These are phyloP conservation scores for Aspergillus japonicus DNA, from an alignment of 2,329 filamentous ascomycete genomes.

Conservation along the genomic window DNA sequence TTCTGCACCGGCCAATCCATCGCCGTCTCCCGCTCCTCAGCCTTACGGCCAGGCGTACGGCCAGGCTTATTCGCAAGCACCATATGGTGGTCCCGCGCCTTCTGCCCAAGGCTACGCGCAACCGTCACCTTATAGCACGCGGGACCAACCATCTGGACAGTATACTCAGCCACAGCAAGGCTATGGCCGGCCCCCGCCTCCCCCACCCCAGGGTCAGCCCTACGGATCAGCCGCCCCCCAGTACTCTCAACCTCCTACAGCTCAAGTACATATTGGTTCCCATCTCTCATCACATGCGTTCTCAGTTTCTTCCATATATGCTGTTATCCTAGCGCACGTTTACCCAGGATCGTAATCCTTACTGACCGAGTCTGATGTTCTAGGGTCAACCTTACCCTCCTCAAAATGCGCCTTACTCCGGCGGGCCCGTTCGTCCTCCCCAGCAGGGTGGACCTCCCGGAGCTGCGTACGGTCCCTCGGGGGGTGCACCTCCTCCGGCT, in stretches of 20 bases:
- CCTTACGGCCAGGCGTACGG: conserved; percentile 46
- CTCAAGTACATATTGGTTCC: conserved; percentile 34
- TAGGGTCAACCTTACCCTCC: conserved; percentile 30
- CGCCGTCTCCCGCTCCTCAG: conserved; percentile 28
- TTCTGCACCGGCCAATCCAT: background rate
- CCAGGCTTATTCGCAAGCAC: conserved; percentile 43
- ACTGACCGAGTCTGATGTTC: background rate
- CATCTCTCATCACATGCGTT: conserved; percentile 10
- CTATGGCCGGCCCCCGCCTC: conserved; percentile 45
- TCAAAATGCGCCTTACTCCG: conserved; percentile 34
- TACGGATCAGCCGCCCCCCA: conserved; percentile 33
- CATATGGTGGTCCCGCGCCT: conserved; percentile 33
- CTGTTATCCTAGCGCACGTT: background rate
- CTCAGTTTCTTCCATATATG: background rate
- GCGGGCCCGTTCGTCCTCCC: conserved; percentile 23
- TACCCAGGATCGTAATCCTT: background rate
- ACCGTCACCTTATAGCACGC: conserved; percentile 27
- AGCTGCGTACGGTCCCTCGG: conserved; percentile 31
- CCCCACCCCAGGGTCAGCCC: conserved; percentile 39
- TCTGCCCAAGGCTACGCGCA: conserved; percentile 28
- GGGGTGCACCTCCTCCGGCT: conserved; percentile 29
- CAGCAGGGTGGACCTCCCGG: conserved; percentile 20
- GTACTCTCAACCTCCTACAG: conserved; percentile 36
- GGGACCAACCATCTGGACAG: conserved; percentile 17
- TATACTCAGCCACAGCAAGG: conserved; percentile 27